These are phyloP conservation scores for Ganoderma sp. DNA, from an alignment of 1,284 basidiomycete species.

Conservation along the genomic window DNA sequence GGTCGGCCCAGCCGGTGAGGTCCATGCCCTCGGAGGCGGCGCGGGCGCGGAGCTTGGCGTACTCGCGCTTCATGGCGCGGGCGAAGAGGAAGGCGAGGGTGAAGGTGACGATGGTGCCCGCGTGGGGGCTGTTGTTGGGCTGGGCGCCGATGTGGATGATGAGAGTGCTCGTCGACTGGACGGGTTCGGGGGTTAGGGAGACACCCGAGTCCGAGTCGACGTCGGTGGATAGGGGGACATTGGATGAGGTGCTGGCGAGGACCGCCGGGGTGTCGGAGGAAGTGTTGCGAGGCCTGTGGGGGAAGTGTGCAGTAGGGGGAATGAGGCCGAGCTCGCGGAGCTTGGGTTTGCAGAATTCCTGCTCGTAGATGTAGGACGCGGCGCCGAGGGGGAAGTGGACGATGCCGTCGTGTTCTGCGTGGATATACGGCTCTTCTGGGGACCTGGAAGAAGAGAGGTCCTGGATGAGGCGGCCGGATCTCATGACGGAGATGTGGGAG, in stretches of 20 bases:
- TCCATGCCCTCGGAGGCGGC: constrained; percentile 6
- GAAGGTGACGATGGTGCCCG: constrained; percentile 40
- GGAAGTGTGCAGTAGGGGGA: constrained; percentile 8
- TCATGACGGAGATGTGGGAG: not conserved
- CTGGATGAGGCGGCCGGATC: not conserved
- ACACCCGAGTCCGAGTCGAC: constrained; percentile 10
- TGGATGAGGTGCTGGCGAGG: not conserved
- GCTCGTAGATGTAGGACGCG: constrained; percentile 27
- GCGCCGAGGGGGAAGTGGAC: constrained; percentile 30
- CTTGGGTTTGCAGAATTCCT: constrained; percentile 19
- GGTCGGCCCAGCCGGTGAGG: constrained; percentile 16
- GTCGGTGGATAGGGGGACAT: not conserved
- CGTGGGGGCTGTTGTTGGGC: constrained; percentile 43
- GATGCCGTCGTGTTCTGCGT: constrained; percentile 24
- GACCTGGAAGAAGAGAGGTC: constrained; percentile 9
- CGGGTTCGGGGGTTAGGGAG: constrained; percentile 3
- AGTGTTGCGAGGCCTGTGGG: not conserved
- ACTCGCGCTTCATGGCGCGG: constrained; percentile 16
- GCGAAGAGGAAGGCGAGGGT: constrained; percentile 37
- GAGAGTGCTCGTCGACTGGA: constrained; percentile 12
- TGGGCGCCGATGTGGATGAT: constrained; percentile 42
- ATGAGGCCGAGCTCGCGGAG: constrained; percentile 24
- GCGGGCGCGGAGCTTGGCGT: constrained; percentile 18
- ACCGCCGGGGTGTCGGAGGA: not conserved
- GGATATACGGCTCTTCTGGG: not conserved